These are phyloP conservation scores for Pseudogymnoascus sp. DNA, from an alignment of 2,329 filamentous ascomycete genomes.

Conservation along the genomic window DNA sequence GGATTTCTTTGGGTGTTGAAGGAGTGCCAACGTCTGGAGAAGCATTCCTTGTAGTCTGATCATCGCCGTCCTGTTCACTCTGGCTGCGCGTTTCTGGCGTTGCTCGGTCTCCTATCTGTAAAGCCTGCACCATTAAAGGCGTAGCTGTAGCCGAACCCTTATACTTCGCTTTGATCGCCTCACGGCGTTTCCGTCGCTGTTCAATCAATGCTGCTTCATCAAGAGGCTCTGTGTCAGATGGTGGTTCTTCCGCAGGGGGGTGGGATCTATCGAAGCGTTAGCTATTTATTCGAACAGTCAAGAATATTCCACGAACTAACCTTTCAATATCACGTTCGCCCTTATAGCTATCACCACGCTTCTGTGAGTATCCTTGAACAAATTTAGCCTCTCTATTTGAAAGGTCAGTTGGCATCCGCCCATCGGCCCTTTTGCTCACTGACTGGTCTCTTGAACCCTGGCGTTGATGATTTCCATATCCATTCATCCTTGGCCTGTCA, in stretches of 20 bases:
- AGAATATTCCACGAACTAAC: slow-evolving; percentile 14
- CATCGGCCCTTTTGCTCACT: slow-evolving; percentile 58
- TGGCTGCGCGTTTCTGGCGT: slow-evolving; percentile 22
- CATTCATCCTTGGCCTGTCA: slow-evolving; percentile 22
- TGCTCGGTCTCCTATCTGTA: slow-evolving; percentile 30
- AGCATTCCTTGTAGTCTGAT: slow-evolving; percentile 25
- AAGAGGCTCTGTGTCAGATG: slow-evolving; percentile 50
- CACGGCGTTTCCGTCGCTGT: slow-evolving; percentile 74
- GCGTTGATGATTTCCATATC: slow-evolving; percentile 38
- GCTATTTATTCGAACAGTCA: not conserved
- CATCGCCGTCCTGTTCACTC: slow-evolving; percentile 18
- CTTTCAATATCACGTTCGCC: slow-evolving; percentile 10
- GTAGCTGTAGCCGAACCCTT: slow-evolving; percentile 62
- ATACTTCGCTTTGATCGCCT: slow-evolving; percentile 80
- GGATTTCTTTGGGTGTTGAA: slow-evolving; percentile 24
- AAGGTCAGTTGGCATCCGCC: slow-evolving; percentile 52
- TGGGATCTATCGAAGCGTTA: slow-evolving; percentile 21
- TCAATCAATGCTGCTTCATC: slow-evolving; percentile 81
- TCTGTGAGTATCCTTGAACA: slow-evolving; percentile 52
- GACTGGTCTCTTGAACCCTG: slow-evolving; percentile 50
- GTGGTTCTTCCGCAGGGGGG: slow-evolving; percentile 34
- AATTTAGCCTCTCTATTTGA: slow-evolving; percentile 62
- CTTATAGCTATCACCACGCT: slow-evolving; percentile 35
- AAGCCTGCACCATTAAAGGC: slow-evolving; percentile 64
- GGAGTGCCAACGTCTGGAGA: slow-evolving; percentile 32